Base-by-base conservation (phyloP, 805 yeast genomes). In the Yarrowia deformans region DNA sequence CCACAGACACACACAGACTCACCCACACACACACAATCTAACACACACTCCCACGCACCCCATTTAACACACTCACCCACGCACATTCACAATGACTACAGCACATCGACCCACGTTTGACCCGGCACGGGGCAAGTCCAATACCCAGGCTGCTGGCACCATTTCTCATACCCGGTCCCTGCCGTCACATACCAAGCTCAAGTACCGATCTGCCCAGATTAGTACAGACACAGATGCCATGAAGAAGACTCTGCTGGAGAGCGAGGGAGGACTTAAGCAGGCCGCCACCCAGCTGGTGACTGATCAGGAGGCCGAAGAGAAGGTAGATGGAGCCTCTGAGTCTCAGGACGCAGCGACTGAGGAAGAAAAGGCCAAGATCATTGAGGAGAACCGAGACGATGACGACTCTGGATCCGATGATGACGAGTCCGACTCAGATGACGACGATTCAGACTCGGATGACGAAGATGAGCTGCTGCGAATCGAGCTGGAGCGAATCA, bases 101-200 rank as follows among this genome's bases (percentile, higher is more conserved):
- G 89, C 90, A 10, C 90, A 87, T 74, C 83, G 89, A 75, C 90
- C 91, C 0, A 88, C 90, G 8, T 82, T 88, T 71, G 91, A 88
- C 71, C 84, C 84, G 60, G 89, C 90, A 19, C 82, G 86, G 73
- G 88, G 88, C 67, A 86, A 84, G 64, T 79, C 79, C 0, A 79
- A 82, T 61, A 79, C 79, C 69, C 73, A 77, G 70, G 76, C 80
- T 9, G 77, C 78, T 5, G 85, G 88, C 0, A 73, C 83, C 2
- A 86, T 84, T 10, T 79, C 80, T 34, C 90, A 87, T 73, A 80
- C 87, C 12, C 79, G 89, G 60, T 78, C 83, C 55, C 78, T 84
- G 12, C 87, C 90, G 0, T 86, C 86, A 0, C 89, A 88, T 69
- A 81, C 80, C 42, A 81, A 81, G 75, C 74, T 88, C 67, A 88